phyloP scores from a whole-genome alignment of 2,329 filamentous ascomycete genomes.

The Calonectria pseudoreteaudii region DNA sequence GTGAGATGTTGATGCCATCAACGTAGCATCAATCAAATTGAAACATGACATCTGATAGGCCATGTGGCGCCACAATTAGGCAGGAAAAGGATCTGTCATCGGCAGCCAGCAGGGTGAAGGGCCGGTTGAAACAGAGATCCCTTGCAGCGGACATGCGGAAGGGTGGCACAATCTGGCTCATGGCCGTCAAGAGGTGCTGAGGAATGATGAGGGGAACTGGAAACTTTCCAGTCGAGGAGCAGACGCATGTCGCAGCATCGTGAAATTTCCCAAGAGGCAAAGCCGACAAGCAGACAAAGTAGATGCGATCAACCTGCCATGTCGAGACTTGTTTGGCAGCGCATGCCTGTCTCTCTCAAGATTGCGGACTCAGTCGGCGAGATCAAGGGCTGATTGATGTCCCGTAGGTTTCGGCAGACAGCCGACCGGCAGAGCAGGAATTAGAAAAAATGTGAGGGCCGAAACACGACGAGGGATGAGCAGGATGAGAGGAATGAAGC shows the following conservation, averaged over 20 bases:
- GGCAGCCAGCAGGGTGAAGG: neutral
- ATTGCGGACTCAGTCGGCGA: neutral
- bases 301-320: neutral
- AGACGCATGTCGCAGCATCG: neutral
- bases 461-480: neutral
- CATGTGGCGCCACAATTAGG: neutral
- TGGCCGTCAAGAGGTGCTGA: neutral
- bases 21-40: conserved; percentile 13
- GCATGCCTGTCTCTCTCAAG: neutral
- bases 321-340: neutral
- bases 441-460: neutral
- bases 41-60: neutral
- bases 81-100: neutral
- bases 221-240: neutral
- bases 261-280: neutral
- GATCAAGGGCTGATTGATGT: neutral
- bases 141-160: neutral
- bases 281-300: neutral
- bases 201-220: neutral
- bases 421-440: neutral
- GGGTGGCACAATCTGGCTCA: neutral
- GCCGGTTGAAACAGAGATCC: neutral
- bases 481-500: neutral
- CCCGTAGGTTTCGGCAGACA: conserved; percentile 5
- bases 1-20: neutral